Evolutionary conservation across 163 green algal species (phyloP).

Genomic region (Coccomyxa subellipsoidea): DNA sequence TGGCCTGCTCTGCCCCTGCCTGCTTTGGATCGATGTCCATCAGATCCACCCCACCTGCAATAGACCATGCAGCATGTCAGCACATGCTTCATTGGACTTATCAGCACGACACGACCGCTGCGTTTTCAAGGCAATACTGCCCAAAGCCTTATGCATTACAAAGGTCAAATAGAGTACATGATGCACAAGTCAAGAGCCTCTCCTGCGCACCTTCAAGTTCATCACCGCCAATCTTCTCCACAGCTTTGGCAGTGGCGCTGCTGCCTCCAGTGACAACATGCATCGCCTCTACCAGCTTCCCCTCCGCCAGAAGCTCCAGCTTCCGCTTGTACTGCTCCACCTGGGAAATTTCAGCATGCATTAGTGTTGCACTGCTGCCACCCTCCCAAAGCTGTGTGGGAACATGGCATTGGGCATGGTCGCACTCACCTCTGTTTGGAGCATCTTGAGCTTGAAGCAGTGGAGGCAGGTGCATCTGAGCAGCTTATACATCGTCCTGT

Average conservation of each 20-base stretch:
- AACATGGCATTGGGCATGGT: not conserved
- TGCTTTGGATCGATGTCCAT: not conserved
- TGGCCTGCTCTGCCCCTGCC: not conserved
- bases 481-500: conserved; percentile 86
- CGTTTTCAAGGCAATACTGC: too few relatives aligned
- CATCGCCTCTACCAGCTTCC: conserved; percentile 63
- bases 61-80: not conserved
- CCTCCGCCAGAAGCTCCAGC: conserved; percentile 55
- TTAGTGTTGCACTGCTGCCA: too few relatives aligned
- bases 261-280: conserved; percentile 5
- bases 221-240: conserved; percentile 47
- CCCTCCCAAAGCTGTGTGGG: too few relatives aligned
- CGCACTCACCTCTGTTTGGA: not conserved
- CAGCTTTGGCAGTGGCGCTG: conserved; percentile 24
- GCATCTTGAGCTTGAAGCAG: conserved; percentile 90
- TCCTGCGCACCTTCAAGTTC: not conserved
- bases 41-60: not conserved
- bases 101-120: too few relatives aligned
- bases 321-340: conserved; percentile 29
- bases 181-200: not conserved
- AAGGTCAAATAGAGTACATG: too few relatives aligned
- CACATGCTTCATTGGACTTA: too few relatives aligned
- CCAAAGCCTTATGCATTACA: too few relatives aligned
- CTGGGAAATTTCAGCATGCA: too few relatives aligned
- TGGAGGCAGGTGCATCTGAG: conserved; percentile 83